phyloP scores from a whole-genome alignment of 2,329 filamentous ascomycete genomes.

The Talaromyces sp. region DNA sequence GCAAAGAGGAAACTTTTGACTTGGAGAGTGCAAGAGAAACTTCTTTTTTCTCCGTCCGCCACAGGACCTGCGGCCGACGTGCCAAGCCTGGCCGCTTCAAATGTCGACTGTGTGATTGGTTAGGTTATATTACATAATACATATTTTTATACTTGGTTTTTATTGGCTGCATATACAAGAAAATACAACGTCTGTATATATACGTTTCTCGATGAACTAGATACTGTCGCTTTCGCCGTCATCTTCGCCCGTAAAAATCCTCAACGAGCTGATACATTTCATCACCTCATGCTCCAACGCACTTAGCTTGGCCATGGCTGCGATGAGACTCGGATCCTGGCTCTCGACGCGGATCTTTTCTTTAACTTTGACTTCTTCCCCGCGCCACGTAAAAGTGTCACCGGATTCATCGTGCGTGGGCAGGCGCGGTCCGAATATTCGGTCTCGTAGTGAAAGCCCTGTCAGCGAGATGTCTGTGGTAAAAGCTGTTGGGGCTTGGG shows the following conservation, averaged over 20 bases:
- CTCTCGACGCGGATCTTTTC: slow-evolving; percentile 88
- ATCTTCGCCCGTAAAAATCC: slow-evolving; percentile 70
- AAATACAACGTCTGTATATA: neutral
- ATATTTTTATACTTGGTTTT: neutral
- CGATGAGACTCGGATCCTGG: slow-evolving; percentile 81
- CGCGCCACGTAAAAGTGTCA: slow-evolving; percentile 65
- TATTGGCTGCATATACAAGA: slow-evolving; percentile 1
- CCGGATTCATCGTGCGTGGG: slow-evolving; percentile 78
- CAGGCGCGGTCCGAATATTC: slow-evolving; percentile 47
- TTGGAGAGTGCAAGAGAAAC: neutral
- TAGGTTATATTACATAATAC: neutral
- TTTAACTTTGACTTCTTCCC: slow-evolving; percentile 73
- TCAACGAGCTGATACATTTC: slow-evolving; percentile 66
- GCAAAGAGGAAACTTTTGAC: slow-evolving; percentile 3
- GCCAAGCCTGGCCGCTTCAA: slow-evolving; percentile 10
- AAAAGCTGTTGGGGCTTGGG: slow-evolving; percentile 60
- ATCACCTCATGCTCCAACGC: slow-evolving; percentile 70
- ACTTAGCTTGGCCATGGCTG: slow-evolving; percentile 75
- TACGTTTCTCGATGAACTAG: neutral
- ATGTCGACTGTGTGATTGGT: slow-evolving; percentile 4
- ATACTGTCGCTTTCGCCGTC: slow-evolving; percentile 32
- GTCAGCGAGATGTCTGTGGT: slow-evolving; percentile 61
- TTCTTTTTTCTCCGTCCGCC: slow-evolving; percentile 7
- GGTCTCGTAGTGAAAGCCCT: slow-evolving; percentile 56
- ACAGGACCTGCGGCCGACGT: slow-evolving; percentile 4